Conservation (phyloP, 202 grass and related monocot genomes). For the Setaria viridis region DNA sequence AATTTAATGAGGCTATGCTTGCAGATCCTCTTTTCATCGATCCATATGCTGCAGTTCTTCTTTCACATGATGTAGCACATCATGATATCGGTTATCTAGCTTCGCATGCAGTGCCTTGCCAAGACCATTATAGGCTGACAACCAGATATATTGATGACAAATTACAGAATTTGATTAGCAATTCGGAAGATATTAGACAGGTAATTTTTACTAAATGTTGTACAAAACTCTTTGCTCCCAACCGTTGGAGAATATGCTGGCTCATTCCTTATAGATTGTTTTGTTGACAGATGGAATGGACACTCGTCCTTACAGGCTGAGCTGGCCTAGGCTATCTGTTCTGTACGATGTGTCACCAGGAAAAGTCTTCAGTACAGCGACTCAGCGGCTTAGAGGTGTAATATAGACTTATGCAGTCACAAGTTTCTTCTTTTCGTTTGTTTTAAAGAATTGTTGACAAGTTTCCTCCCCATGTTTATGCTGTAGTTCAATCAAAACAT, state of each 20-base stretch:
- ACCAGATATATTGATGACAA: slow-evolving; percentile 91
- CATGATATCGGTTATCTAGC: slow-evolving; percentile 37
- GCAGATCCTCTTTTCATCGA: slow-evolving; percentile 94
- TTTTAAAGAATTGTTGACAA: slow-evolving; percentile 36
- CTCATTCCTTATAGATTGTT: slow-evolving; percentile 96
- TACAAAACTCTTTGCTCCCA: not conserved
- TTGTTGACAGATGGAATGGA: slow-evolving; percentile 99
- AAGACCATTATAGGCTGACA: slow-evolving; percentile 60
- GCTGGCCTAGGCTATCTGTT: slow-evolving; percentile 75
- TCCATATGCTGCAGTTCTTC: slow-evolving; percentile 77
- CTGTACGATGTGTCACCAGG: slow-evolving; percentile 84
- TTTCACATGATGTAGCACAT: slow-evolving; percentile 52
- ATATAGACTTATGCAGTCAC: not conserved
- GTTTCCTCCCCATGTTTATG: slow-evolving; percentile 6
- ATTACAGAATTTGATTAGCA: slow-evolving; percentile 59
- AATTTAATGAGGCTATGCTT: slow-evolving; percentile 28
- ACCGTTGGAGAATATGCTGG: slow-evolving; percentile 37
- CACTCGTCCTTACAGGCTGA: slow-evolving; percentile 92
- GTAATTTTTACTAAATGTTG: slow-evolving; percentile 53
- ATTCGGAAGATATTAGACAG: slow-evolving; percentile 76
- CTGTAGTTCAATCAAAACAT: not conserved
- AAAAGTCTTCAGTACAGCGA: slow-evolving; percentile 57
- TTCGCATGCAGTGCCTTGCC: slow-evolving; percentile 38
- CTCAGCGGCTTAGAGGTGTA: slow-evolving; percentile 70
- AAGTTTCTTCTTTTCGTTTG: not conserved